Base-by-base conservation (phyloP, 2,329 filamentous ascomycete species). In the Stemphylium beticola region DNA sequence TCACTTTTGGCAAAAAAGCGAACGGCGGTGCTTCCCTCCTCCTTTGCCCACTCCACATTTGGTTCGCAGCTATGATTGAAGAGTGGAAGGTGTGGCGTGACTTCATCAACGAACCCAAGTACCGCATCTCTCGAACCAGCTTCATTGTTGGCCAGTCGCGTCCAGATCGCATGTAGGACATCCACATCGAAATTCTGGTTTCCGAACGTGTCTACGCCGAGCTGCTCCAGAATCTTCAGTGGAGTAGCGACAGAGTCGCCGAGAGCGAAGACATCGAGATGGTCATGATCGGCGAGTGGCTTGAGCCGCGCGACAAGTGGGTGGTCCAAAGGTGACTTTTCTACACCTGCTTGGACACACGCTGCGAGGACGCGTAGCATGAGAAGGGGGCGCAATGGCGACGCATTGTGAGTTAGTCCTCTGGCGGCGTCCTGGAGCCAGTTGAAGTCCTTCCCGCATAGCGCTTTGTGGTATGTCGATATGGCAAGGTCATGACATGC, bases 21-120 rank as follows among this genome's bases (percentile, higher is more conserved):
- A 1, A 64, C 45, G 9, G 52, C 60, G 3, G 31, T 58, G 4
- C 49, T 60, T 8, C 55, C 54, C 1, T 46, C 50, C n/a, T 62
- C 56, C 12, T 45, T 54, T 40, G 41, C 41, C 29, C 55, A 64
- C 45, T 60, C 58, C 17, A 65, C 61, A 52, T 71, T 74, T 5
- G 71, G 69, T 32, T 57, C 60, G 43, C 71, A 74, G 52, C 68
- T 71, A 52, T 74, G 71, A 52, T 74, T 74, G 37, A 74, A 66
- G 57, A 72, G 65, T 15, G 64, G 65, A 47, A 73, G 60, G 14
- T 71, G 49, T 1, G 67, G 64, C 37, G 61, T 69, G 32, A 74
- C 61, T 22, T 58, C 61, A 1, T 69, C 66, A 15, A 72, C 66
- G n/a, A 61, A 66, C n/a, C 63, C 64, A 12, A 66, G 58, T 12